phyloP scores from a whole-genome alignment of 352 stramenopile species.

The Globisporangium cederbergense region DNA sequence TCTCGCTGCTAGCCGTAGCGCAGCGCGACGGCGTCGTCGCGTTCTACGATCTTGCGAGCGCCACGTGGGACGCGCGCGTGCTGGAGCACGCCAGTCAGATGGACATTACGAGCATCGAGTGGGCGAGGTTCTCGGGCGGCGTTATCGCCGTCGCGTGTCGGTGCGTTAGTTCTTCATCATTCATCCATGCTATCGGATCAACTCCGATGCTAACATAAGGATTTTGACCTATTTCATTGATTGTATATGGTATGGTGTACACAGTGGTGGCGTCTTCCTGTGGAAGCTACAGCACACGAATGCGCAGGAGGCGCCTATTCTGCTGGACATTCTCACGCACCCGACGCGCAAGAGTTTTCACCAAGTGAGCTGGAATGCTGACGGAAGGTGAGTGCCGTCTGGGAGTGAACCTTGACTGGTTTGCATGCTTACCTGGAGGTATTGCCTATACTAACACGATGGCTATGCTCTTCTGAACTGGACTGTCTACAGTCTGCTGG shows the following conservation, averaged over 20 bases:
- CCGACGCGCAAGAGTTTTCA: slow-evolving; percentile 43
- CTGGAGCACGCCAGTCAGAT: slow-evolving; percentile 57
- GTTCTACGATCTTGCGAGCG: slow-evolving; percentile 53
- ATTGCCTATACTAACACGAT: not conserved
- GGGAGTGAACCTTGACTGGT: not conserved
- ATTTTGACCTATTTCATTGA: not conserved
- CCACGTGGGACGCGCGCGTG: slow-evolving; percentile 58
- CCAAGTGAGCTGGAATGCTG: slow-evolving; percentile 66
- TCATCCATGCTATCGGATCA: not conserved
- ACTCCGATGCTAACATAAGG: not conserved
- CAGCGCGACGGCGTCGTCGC: slow-evolving; percentile 65
- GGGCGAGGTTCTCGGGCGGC: slow-evolving; percentile 59
- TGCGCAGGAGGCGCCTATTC: slow-evolving; percentile 31
- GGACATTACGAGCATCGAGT: slow-evolving; percentile 55
- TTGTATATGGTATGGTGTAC: not conserved
- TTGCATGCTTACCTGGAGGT: not conserved
- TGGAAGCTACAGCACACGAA: slow-evolving; percentile 60
- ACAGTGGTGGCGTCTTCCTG: slow-evolving; percentile 54
- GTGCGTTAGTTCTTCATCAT: slow-evolving; percentile 16
- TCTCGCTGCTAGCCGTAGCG: slow-evolving; percentile 60
- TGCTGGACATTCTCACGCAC: slow-evolving; percentile 61
- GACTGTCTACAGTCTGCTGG: slow-evolving; percentile 35
- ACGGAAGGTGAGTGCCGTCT: slow-evolving; percentile 36
- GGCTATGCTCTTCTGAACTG: not conserved
- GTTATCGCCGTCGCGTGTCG: slow-evolving; percentile 62